Evolutionary conservation across 2,329 filamentous ascomycete species (phyloP).

Genomic region (Aaosphaeria pasadenensis): DNA sequence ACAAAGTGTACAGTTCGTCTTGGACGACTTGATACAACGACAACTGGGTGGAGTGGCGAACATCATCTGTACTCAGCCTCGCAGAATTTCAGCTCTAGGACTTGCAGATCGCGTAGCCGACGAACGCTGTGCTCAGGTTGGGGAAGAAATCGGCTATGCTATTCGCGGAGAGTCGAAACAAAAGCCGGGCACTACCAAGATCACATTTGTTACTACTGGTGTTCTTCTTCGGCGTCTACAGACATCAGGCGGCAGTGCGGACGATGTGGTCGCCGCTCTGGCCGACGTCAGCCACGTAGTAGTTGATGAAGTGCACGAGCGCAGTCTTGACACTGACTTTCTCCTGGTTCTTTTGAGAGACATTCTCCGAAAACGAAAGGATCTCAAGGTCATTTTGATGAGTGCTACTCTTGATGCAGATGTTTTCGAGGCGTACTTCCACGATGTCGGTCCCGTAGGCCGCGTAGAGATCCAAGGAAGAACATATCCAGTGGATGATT

Average conservation of each 20-base stretch:
- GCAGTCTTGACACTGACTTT: conserved; percentile 93
- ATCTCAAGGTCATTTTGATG: conserved; percentile 91
- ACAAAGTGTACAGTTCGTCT: conserved; percentile 91
- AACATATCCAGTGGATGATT: conserved; percentile 86
- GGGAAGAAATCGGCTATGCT: conserved; percentile 85
- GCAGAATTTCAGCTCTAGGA: conserved; percentile 89
- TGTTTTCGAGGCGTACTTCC: conserved; percentile 83
- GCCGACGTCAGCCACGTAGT: conserved; percentile 92
- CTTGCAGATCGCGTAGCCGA: conserved; percentile 93
- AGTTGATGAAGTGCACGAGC: conserved; percentile 95
- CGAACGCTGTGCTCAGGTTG: conserved; percentile 77
- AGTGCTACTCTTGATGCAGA: conserved; percentile 90
- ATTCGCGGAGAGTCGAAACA: conserved; percentile 87
- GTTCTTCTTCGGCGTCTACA: conserved; percentile 88
- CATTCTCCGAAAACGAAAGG: conserved; percentile 69
- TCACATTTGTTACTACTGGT: conserved; percentile 95
- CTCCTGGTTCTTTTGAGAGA: conserved; percentile 82
- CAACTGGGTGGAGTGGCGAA: conserved; percentile 75
- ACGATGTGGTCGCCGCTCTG: conserved; percentile 77
- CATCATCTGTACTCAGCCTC: conserved; percentile 93
- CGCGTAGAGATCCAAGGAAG: conserved; percentile 83
- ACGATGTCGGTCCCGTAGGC: conserved; percentile 66
- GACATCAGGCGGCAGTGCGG: conserved; percentile 74
- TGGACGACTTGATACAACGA: conserved; percentile 81
- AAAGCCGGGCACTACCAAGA: conserved; percentile 69